phyloP scores from a whole-genome alignment of 345 rosid genomes.

The Murraya paniculata region DNA sequence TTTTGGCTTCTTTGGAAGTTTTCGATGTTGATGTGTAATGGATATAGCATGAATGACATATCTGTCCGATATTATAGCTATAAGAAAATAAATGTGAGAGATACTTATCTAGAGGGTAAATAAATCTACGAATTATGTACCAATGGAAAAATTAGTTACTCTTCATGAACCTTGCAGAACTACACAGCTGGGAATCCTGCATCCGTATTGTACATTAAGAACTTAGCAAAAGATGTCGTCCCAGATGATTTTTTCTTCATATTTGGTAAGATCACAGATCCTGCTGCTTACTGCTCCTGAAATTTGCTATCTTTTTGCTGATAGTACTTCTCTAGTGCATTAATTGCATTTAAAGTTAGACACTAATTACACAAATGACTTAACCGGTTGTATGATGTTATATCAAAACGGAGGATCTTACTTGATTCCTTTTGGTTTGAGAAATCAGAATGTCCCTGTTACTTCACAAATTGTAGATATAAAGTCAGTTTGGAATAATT shows the following conservation, averaged over 20 bases:
- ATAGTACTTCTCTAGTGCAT: not conserved
- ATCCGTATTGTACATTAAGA: constrained; percentile 78
- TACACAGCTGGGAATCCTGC: constrained; percentile 85
- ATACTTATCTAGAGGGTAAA: not conserved
- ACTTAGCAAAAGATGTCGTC: constrained; percentile 80
- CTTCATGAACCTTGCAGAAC: constrained; percentile 51
- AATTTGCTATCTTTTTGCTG: not conserved
- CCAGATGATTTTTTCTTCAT: constrained; percentile 74
- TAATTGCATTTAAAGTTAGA: not conserved
- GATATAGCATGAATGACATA: not conserved
- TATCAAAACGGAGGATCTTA: not conserved
- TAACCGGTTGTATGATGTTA: not conserved
- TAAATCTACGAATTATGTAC: no score
- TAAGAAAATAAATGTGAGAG: not conserved
- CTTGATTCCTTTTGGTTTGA: not conserved
- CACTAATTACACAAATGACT: not conserved
- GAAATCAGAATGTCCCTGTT: constrained; percentile 1
- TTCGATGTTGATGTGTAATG: not conserved
- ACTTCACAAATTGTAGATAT: not conserved
- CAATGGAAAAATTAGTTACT: not conserved
- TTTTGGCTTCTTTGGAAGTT: not conserved
- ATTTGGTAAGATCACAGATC: constrained; percentile 58
- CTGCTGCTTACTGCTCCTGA: not conserved
- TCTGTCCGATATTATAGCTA: not conserved
- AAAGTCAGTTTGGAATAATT: constrained; percentile 11